Evolutionary conservation across 306 rosid species (phyloP).

Genomic region (Parietaria judaica): DNA sequence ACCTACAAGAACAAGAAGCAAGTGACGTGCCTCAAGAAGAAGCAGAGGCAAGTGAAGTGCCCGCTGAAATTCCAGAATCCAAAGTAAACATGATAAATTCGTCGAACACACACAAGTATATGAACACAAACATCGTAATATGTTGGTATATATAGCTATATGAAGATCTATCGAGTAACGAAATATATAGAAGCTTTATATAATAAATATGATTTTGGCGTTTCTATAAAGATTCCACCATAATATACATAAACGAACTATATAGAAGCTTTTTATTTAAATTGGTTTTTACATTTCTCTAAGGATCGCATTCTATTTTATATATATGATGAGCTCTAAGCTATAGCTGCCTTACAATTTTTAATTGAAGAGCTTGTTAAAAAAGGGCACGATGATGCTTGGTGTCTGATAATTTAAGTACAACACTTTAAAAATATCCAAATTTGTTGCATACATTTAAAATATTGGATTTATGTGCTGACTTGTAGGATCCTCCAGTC

Average conservation of each 20-base stretch:
- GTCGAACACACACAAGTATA: neutral
- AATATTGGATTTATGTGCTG: no score
- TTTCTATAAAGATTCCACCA: neutral
- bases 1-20: constrained; percentile 17
- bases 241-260: no score
- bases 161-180: neutral
- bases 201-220: neutral
- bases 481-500: no score
- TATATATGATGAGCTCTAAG: no score
- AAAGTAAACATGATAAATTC: neutral
- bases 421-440: no score
- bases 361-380: no score
- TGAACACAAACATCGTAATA: neutral
- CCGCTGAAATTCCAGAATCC: neutral
- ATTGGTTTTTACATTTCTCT: neutral
- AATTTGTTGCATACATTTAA: no score
- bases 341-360: no score
- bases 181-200: neutral
- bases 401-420: no score
- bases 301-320: neutral
- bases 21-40: constrained; percentile 1
- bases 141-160: neutral
- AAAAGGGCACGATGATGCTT: no score
- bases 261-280: neutral
- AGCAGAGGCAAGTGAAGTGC: constrained; percentile 14